Evolutionary conservation across 225 moss, liverwort and hornwort species (phyloP), one percentile per base, ranked within the genome.

Genomic region (Anthoceros angustus): DNA sequence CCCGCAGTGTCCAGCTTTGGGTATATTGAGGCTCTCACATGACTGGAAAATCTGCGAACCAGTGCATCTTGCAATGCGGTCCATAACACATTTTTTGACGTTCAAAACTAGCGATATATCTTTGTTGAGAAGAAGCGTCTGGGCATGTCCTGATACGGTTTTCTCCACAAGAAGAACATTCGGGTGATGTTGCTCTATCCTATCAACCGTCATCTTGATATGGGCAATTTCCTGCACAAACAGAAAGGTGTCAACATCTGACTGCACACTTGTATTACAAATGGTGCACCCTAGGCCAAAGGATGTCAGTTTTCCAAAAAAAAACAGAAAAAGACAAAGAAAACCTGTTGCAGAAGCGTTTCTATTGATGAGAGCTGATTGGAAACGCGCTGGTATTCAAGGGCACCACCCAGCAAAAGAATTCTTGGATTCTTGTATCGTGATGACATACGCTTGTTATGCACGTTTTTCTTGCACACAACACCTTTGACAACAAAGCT

Each of bases 101-200:
- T 95, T 95, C 43, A 90, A 70, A 63, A 91, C 94, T 49, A 91
- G 77, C 18, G 94, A 80, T 64, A 95, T 91, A 26, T 86, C 88
- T 69, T 84, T 95, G 61, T 80, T 80, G 76, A 88, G 64, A 45
- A 95, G 69, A 66, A 71, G 83, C 25, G 86, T 82, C 73, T 95
- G 90, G 21, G 94, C 94, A 82, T 68, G 86, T 64, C 94, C 78
- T 69, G 94, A 91, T 23, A 95, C 94, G 45, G 86, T 80, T 72
- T 90, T 91, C 77, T 95, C 94, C 77, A 91, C 94, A 39, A 95
- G 71, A 41, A 95, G 86, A 40, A 95, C 90, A 63, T 95, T 83
- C 41, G 94, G 94, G 61, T 85, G 86, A 62, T 88, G 88, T 68
- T 88, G 86, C 75, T 95, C 90, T 62, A 95, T 95, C 61, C 86